Evolutionary conservation across 2,329 filamentous ascomycete species (phyloP).

Genomic region (Aspergillus aculeatinus): DNA sequence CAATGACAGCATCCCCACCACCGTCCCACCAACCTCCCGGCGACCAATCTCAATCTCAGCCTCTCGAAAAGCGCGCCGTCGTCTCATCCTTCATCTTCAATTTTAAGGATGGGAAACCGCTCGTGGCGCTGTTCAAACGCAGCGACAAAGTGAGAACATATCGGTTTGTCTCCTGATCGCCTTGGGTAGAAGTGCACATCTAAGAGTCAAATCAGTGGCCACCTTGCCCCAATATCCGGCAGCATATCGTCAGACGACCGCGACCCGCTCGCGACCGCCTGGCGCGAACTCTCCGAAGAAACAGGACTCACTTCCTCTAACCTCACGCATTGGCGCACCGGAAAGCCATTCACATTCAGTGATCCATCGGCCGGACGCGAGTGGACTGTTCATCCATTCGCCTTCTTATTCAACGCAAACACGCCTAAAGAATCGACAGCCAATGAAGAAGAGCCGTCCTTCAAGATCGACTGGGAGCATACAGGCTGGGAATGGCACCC

Average conservation of each 20-base stretch:
- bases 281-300: conserved; percentile 64
- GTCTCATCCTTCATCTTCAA: conserved; percentile 49
- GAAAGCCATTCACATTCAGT: conserved; percentile 58
- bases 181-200: background rate
- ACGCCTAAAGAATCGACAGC: conserved; percentile 29
- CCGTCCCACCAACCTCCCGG: conserved; percentile 6
- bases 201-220: conserved; percentile 35
- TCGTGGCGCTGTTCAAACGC: conserved; percentile 62
- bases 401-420: conserved; percentile 47
- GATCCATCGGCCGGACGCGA: conserved; percentile 55
- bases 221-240: conserved; percentile 63
- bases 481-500: conserved; percentile 59
- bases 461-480: conserved; percentile 64
- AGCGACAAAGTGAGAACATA: conserved; percentile 62
- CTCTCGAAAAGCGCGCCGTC: conserved; percentile 32
- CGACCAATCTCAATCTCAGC: conserved; percentile 10
- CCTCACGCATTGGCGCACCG: conserved; percentile 55
- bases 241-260: conserved; percentile 56
- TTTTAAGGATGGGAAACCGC: conserved; percentile 29
- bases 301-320: conserved; percentile 53
- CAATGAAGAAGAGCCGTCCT: conserved; percentile 47
- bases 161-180: conserved; percentile 40
- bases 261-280: conserved; percentile 57
- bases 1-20: background rate
- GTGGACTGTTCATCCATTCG: conserved; percentile 66